These are phyloP conservation scores for Blepharisma stoltei DNA, from an alignment of 73 alveolate genomes.

Conservation along the genomic window DNA sequence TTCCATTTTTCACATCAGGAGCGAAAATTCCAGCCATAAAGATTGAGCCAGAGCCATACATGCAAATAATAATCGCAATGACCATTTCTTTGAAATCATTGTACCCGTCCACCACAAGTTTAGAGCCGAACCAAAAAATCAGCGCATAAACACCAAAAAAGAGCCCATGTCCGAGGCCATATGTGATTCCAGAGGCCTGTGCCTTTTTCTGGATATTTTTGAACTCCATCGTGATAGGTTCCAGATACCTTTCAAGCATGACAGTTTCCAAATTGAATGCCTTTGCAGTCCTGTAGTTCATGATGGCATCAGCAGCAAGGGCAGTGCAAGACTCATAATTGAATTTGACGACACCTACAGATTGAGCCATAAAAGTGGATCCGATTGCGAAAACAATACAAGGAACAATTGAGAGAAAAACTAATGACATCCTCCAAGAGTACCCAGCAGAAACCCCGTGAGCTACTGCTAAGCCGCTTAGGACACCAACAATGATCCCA, in stretches of 20 bases:
- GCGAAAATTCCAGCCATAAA: background rate
- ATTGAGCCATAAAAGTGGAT: conserved; percentile 27
- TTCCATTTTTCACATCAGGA: conserved; percentile 35
- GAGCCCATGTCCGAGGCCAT: conserved; percentile 40
- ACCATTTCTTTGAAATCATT: background rate
- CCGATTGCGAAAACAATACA: conserved; percentile 27
- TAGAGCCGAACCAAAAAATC: conserved; percentile 51
- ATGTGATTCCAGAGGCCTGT: conserved; percentile 17
- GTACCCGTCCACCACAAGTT: conserved; percentile 29
- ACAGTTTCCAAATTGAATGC: conserved; percentile 43
- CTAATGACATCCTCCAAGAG: conserved; percentile 14
- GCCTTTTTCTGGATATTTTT: background rate
- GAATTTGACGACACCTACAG: background rate
- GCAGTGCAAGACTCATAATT: conserved; percentile 37
- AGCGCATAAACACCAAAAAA: conserved; percentile 40
- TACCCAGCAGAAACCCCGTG: background rate
- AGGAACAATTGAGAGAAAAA: background rate
- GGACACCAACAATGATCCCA: background rate
- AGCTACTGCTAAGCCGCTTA: background rate
- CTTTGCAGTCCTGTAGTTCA: conserved; percentile 51
- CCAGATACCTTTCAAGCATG: conserved; percentile 31
- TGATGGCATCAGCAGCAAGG: conserved; percentile 59
- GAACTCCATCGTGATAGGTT: background rate
- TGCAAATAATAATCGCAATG: background rate
- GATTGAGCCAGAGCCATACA: background rate